Conservation (phyloP, 768 basidiomycete genomes). For the Cantharellus anzutake region DNA sequence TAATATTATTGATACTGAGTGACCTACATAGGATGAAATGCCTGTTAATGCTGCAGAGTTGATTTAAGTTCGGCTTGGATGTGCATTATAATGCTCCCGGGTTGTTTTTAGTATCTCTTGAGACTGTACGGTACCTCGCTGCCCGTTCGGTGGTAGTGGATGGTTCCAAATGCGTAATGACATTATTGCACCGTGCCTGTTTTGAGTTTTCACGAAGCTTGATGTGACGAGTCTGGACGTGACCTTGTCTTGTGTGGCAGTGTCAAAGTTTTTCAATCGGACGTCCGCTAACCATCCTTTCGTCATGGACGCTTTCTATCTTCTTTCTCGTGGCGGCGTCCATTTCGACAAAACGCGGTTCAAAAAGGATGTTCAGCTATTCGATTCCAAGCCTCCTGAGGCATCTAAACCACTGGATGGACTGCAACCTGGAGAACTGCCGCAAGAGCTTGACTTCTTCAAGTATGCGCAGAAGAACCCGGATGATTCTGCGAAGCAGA, state of each 20-base stretch:
- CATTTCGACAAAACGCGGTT: conserved; percentile 64
- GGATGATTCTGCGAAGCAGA: conserved; percentile 23
- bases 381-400: conserved; percentile 22
- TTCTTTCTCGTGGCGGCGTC: conserved; percentile 73
- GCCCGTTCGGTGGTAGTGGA: no score
- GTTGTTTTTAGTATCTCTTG: no score
- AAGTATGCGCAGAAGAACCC: conserved; percentile 47
- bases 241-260: no score
- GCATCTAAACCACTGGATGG: background rate
- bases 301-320: conserved; percentile 31
- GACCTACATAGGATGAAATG: conserved; percentile 71
- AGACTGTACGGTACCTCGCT: no score
- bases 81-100: no score
- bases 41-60: conserved; percentile 95
- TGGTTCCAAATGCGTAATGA: no score
- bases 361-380: conserved; percentile 47
- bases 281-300: no score
- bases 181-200: no score
- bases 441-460: conserved; percentile 77
- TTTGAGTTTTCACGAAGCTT: no score
- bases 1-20: background rate
- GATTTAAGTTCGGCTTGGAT: conserved; percentile 32
- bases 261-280: no score
- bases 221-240: no score
- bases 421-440: conserved; percentile 28